Evolutionary conservation across 2,329 filamentous ascomycete genomes (phyloP).

Genomic region (Phyllosticta citribraziliensis): DNA sequence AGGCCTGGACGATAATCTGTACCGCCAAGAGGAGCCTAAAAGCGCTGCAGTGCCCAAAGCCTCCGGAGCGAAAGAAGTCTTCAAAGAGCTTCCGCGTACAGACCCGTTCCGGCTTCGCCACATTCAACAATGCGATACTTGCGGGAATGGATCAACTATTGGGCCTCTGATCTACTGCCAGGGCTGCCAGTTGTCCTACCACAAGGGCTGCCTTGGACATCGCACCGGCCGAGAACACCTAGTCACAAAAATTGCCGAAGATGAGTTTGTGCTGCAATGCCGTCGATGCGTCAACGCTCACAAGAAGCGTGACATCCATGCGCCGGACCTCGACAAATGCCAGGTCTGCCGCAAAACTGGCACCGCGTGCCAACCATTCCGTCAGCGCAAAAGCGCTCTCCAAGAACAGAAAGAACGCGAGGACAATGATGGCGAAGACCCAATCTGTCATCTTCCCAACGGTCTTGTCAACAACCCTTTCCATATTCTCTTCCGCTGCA

Average conservation of each 20-base stretch:
- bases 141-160: constrained; percentile 49
- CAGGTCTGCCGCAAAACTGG: constrained; percentile 59
- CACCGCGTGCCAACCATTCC: constrained; percentile 63
- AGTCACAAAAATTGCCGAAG: constrained; percentile 71
- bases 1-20: constrained; percentile 54
- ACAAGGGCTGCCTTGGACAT: constrained; percentile 70
- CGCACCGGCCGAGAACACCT: constrained; percentile 71
- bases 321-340: constrained; percentile 64
- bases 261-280: constrained; percentile 82
- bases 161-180: constrained; percentile 78
- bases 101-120: constrained; percentile 64
- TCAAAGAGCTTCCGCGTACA: constrained; percentile 50
- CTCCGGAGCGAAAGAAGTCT: constrained; percentile 59
- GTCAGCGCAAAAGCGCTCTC: constrained; percentile 58
- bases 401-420: constrained; percentile 77
- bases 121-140: constrained; percentile 61
- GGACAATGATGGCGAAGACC: constrained; percentile 71
- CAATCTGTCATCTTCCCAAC: constrained; percentile 53
- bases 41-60: constrained; percentile 38
- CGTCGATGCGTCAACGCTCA: constrained; percentile 66
- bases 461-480: constrained; percentile 62
- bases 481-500: constrained; percentile 77
- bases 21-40: constrained; percentile 31
- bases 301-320: constrained; percentile 56
- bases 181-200: constrained; percentile 76